Base-by-base conservation (phyloP, 805 yeast genomes). In the Wickerhamomyces mucosus region DNA sequence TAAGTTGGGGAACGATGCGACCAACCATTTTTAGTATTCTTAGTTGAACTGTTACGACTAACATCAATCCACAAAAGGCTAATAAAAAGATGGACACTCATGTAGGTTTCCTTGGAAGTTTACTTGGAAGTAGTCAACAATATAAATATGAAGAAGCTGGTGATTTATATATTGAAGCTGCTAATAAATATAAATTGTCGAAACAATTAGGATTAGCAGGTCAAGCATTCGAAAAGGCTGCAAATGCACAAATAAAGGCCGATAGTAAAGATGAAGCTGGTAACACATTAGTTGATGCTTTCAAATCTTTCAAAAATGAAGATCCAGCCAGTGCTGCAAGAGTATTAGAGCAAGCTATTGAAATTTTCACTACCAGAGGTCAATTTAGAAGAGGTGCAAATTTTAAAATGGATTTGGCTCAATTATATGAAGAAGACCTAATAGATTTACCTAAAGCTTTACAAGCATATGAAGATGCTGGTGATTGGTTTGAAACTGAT, bases 341-440 rank as follows among this genome's bases (percentile, higher is more conserved):
- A 32, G 75, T 84, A 5, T 64, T 92, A 40, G 69, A 71, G 35
- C 70, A 69, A 45, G 95, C 97, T 1, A 77, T 89, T 38, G 78
- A 74, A 40, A 68, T 84, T 51, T 89, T 88, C 56, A 85, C 95
- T 2, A 68, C 75, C 40, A 75, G 83, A 45, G 99, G 99, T 10
- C 96, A 89, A 55, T 92, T 92, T 60, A 75, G 98, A 54, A 69
- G 97, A 55, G 96, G 95, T 16, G 98, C 98, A 10, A 85, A 85
- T 51, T 88, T 81, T 61, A 80, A 88, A 52, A 74, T 80, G 65
- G 98, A 92, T 53, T 66, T 92, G 49, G 98, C 88, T 9, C 86
- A 76, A 43, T 56, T 89, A 28, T 84, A 82, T 51, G 97, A 89
- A 57, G 69, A 70, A 28, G 82, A 79, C 29, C 60, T 84, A 15